Conservation (phyloP, 140 eudicot genomes). For the Oenanthe javanica region DNA sequence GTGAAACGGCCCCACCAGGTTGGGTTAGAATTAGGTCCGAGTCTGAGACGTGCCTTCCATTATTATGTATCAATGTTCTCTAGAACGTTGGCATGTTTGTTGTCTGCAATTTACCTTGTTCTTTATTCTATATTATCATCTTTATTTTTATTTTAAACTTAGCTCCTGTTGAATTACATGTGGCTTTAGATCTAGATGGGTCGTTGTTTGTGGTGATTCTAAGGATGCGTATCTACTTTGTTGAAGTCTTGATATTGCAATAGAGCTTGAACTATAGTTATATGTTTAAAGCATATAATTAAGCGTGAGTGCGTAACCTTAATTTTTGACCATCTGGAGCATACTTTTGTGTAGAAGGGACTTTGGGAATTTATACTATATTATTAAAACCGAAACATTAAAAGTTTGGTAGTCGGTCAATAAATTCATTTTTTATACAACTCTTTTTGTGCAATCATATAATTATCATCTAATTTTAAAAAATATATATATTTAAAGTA, state of each 20-base stretch:
- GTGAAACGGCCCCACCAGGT: neutral
- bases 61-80: neutral
- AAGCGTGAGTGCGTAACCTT: neutral
- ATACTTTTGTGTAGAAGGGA: neutral
- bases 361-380: too few species aligned
- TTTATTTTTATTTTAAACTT: too few species aligned
- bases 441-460: too few species aligned
- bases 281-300: conserved; percentile 2
- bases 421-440: too few species aligned
- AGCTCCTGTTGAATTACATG: neutral
- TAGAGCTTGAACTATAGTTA: neutral
- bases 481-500: too few species aligned
- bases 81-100: neutral
- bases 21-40: neutral
- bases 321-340: neutral
- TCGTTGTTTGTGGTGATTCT: neutral
- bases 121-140: neutral
- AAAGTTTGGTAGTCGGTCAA: too few species aligned
- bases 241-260: neutral
- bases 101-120: neutral
- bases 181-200: neutral
- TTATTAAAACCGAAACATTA: too few species aligned
- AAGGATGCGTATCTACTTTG: neutral
- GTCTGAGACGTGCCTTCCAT: conserved; percentile 1
- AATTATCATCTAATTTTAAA: too few species aligned